Base-by-base conservation (phyloP, 108 stramenopile genomes). In the Skeletonema grethae region DNA sequence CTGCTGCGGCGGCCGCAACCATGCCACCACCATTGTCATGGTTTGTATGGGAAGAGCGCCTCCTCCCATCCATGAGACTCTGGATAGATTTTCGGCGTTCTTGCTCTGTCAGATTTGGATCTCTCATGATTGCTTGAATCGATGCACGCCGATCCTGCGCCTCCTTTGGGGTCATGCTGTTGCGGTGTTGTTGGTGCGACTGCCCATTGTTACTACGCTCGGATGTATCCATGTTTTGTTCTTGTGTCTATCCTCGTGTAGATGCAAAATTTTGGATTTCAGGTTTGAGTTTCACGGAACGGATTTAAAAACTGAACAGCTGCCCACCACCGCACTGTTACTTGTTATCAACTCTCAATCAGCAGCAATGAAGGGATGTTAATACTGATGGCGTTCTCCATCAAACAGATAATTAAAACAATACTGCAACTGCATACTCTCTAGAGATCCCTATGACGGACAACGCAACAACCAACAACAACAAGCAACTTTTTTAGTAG, bases 11-110 rank as follows among this genome's bases (percentile, higher is more conserved):
- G 56, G 69, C 65, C 22, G 22, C 29, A 25, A 25, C 35, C 57
- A 65, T 72, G 25, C 32, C 36, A 7, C 59, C 69, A 4, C 24
- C 16, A 18, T 36, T 25, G 7, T 62, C 61, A 70, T 11, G 81
- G 73, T 63, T 74, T 81, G 61, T 80, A 46, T 30, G 30, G 25
- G 77, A 79, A n/a, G 84, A 85, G 20, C 87, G 75, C 56, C 94
- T 65, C 36, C 94, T 72, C n/a, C 94, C 94, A 81, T 95, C 94
- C 94, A 95, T 95, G 34, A 95, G 69, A 61, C 67, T 76, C 75
- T 92, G 91, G 65, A 95, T 92, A 9, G 89, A 89, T 61, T 83
- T 79, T 8, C 90, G 82, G 36, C 90, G 79, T 63, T 92, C 91
- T 4, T 76, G 73, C 1, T 80, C 80, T 12, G 85, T 83, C 9